These are phyloP conservation scores for Mortierella sp. DNA, from an alignment of 371 early-diverging fungal species.

Conservation along the genomic window DNA sequence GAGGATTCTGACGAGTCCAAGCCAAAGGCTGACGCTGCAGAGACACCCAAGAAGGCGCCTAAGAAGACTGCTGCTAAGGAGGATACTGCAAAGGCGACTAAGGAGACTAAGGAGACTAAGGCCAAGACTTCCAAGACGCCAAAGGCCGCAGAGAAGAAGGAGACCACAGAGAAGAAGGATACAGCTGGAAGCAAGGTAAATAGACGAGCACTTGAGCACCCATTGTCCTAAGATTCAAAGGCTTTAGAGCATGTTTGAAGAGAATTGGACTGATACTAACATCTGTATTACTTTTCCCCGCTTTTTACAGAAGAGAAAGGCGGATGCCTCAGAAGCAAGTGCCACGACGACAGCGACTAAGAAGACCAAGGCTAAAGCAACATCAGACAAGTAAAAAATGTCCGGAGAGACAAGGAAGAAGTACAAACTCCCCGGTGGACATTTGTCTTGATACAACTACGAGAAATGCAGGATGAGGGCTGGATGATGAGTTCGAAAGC, in stretches of 20 bases:
- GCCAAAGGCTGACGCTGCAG: too few species aligned
- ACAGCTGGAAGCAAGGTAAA: slow-evolving; percentile 34
- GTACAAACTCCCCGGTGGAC: neutral
- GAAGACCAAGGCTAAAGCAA: slow-evolving; percentile 45
- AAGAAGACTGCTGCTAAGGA: too few species aligned
- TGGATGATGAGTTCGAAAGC: too few species aligned
- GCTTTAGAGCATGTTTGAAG: neutral
- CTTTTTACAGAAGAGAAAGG: slow-evolving; percentile 41
- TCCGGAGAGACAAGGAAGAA: slow-evolving; percentile 22
- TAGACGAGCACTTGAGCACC: neutral
- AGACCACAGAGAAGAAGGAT: slow-evolving; percentile 18
- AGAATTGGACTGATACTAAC: neutral
- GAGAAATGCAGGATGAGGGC: too few species aligned
- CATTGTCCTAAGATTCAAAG: neutral
- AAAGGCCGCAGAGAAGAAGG: slow-evolving; percentile 13
- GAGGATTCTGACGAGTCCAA: too few species aligned
- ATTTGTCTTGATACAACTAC: too few species aligned
- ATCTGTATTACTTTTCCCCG: neutral
- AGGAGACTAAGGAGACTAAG: too few species aligned
- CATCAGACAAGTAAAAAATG: neutral
- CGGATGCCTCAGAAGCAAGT: slow-evolving; percentile 29
- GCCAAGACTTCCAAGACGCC: slow-evolving; percentile 10
- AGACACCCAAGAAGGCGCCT: too few species aligned
- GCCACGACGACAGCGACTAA: slow-evolving; percentile 28
- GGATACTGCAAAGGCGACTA: too few species aligned